Evolutionary conservation across 2,329 filamentous ascomycete species (phyloP).

Genomic region (Alternaria metachromatica): DNA sequence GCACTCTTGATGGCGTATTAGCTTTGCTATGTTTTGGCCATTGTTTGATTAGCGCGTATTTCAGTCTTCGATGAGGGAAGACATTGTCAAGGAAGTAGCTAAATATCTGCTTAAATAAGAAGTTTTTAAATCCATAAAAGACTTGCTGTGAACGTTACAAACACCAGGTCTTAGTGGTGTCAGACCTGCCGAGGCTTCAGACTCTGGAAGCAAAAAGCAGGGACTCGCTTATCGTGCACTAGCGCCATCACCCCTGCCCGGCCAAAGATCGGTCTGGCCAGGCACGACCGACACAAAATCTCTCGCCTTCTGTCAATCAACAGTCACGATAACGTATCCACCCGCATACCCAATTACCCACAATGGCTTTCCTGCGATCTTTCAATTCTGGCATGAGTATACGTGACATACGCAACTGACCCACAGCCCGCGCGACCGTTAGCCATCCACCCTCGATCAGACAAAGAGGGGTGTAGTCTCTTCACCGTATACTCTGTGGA

Average conservation of each 20-base stretch:
- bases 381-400: constrained; percentile 34
- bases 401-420: constrained; percentile 44
- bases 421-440: constrained; percentile 9
- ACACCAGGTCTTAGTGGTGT: not conserved
- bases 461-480: not conserved
- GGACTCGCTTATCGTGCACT: not conserved
- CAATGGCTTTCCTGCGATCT: constrained; percentile 38
- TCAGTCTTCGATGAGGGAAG: too few relatives aligned
- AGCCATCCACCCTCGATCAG: not conserved
- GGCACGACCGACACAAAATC: constrained; percentile 3
- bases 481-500: not conserved
- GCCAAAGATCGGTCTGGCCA: not conserved
- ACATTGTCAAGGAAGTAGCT: too few relatives aligned
- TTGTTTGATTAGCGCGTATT: too few relatives aligned
- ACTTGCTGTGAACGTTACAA: too few relatives aligned
- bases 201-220: not conserved
- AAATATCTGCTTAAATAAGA: too few relatives aligned
- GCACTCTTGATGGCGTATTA: too few relatives aligned
- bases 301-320: constrained; percentile 6
- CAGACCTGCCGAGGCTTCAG: not conserved
- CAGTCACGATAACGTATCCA: constrained; percentile 2
- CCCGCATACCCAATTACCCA: constrained; percentile 10
- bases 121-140: too few relatives aligned
- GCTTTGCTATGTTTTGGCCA: too few relatives aligned
- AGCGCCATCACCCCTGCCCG: not conserved